Base-by-base conservation (phyloP, 192 early-diverging fungal genomes). In the Podila minutissima region DNA sequence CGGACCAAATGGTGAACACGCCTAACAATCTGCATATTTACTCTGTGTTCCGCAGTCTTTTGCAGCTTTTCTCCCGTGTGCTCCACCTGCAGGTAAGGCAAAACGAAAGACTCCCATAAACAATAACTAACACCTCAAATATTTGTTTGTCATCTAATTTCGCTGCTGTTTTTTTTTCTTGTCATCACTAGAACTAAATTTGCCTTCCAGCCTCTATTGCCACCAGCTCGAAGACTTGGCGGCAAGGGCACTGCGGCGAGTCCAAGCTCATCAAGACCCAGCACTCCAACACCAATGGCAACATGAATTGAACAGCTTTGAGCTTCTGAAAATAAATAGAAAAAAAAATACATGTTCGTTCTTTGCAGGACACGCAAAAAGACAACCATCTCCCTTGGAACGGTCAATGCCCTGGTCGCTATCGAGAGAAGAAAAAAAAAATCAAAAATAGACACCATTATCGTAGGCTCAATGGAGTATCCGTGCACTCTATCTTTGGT, bases 41-140 rank as follows among this genome's bases (percentile, higher is more conserved):
- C 9, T 35, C 10, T 22, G 35, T 37, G 35, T 11, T 48, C 53
- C 15, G 29, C 65, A 87, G 86, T 94, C 67, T 94, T 94, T 83
- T 94, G 93, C 71, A 74, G 85, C 55, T 87, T 86, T 73, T 88
- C 91, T 10, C 93, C 93, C 0, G 91, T 94, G 1, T 94, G 93
- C 83, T 94, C 93, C 24, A 94, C 93, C 13, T 94, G 93, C 89
- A 86, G 82, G 87, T 88, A 79, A 59, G 85, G 75, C 22, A 17
- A 3, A 24, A 68, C 29, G 53, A 38, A 10, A 41, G 9, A 12
- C 38, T 7, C 2, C 10, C 11, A 1, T 15, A 12, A 46, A 46
- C 41, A 46, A 15, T 0, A 41, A 41, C 41, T 15, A 46, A 0
- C 11, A 46, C 11, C 11, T 41, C 15, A 17, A 46, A 46, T 46